Base-by-base conservation (phyloP, 768 basidiomycete species). In the Piloderma croceum region DNA sequence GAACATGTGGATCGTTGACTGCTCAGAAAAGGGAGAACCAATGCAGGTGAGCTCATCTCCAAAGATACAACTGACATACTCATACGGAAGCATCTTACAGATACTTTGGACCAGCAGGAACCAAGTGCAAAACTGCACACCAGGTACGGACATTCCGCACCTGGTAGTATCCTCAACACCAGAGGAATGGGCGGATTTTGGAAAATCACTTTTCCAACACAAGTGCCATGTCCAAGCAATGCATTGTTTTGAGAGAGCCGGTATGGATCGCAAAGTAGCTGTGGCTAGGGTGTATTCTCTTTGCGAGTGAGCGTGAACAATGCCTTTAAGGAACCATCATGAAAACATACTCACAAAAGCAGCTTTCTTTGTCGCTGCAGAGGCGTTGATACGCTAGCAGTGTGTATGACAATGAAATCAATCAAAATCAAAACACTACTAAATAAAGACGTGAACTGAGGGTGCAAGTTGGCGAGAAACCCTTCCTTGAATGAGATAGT, bases 1-100 rank as follows among this genome's bases (percentile, higher is more conserved):
- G 41, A 80, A 82, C 37, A 51, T 86, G 5, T 83, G 83, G 81
- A 76, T 86, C 15, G 73, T 74, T 2, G 84, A 86, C 53, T 68
- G 63, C 24, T 83, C 81, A 0, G 58, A 64, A 1, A 76, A 70
- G 42, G 64, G 71, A 13, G 70, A 76, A 31, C 70, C 79, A 2
- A 77, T 83, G 74, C 63, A 68, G 48, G 81, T 81, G 36, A 36
- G 69, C 53, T 18, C 34, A 38, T 15, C 24, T 21, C 7, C 15
- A 13, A n/a, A 5, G 24, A 34, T 31, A 36, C 4, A 20, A 29
- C 9, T 18, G 36, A 38, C n/a, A n/a, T 37, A 12, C 39, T 13
- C 10, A 36, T 15, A 22, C 36, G 20, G 38, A 38, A 15, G 20
- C n/a, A 22, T 20, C 35, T 36, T 38, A 12, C 39, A 83, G 81